These are phyloP conservation scores for Bolboschoenus planiculmis DNA, from an alignment of 176 grass and related monocot species.

Conservation along the genomic window DNA sequence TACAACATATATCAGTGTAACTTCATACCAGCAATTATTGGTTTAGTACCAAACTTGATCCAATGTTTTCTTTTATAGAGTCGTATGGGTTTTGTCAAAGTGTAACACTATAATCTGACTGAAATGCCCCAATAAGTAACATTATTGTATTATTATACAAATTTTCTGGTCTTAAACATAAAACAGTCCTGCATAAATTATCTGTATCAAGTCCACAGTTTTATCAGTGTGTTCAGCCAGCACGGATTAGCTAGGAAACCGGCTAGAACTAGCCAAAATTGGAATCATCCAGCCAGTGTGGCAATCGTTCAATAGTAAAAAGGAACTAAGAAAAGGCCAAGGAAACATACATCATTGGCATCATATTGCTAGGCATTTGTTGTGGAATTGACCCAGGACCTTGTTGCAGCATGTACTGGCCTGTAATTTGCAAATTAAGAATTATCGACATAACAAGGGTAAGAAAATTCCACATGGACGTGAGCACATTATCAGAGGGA, in stretches of 20 bases:
- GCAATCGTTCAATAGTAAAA: not conserved
- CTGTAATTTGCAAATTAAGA: constrained; percentile 37
- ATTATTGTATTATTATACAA: not conserved
- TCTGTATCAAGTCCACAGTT: not conserved
- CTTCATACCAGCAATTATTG: not conserved
- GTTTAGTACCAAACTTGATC: not conserved
- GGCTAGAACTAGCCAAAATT: constrained; percentile 19
- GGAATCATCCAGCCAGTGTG: constrained; percentile 3
- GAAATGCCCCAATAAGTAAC: not conserved
- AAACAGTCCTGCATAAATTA: not conserved
- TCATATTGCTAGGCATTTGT: constrained; percentile 51
- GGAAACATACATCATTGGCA: constrained; percentile 35
- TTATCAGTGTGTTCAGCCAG: not conserved
- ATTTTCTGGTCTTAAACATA: not conserved
- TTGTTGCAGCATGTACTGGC: constrained; percentile 71
- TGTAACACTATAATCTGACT: constrained; percentile 7
- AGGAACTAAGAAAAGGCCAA: not conserved
- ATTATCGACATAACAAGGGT: not conserved
- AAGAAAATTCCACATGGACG: not conserved
- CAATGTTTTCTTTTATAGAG: not conserved
- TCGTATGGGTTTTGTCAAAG: not conserved
- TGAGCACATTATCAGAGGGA: not conserved
- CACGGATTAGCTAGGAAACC: constrained; percentile 8
- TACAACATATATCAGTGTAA: not conserved
- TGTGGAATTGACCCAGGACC: constrained; percentile 41